phyloP scores from a whole-genome alignment of 768 basidiomycete genomes.

The Pisolithus tinctorius region DNA sequence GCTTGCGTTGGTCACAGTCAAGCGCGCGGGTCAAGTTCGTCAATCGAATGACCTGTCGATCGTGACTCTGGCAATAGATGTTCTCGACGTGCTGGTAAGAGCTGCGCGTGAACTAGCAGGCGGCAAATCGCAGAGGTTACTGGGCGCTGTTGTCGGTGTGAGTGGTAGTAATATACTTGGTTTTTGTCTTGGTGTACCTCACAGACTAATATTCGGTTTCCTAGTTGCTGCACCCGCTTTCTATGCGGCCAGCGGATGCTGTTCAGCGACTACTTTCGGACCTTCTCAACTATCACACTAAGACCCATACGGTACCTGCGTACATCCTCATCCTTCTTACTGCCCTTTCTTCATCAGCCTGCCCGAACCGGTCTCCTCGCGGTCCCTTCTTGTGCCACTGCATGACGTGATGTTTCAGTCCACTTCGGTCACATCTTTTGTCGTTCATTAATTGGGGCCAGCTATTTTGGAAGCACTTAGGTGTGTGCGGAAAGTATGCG shows the following conservation, averaged over 20 bases:
- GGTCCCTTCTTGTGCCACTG: conserved; percentile 30
- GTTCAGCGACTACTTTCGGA: conserved; percentile 41
- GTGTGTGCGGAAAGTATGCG: conserved; percentile 7
- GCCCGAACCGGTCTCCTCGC: conserved; percentile 12
- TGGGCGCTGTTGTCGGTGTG: conserved; percentile 45
- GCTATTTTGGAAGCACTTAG: conserved; percentile 12
- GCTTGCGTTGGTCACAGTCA: conserved; percentile 32
- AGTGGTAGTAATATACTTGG: conserved; percentile 15
- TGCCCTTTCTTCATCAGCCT: conserved; percentile 28
- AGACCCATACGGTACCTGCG: conserved; percentile 58
- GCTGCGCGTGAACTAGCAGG: conserved; percentile 62
- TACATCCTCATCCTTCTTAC: conserved; percentile 41
- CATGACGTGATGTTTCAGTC: conserved; percentile 27
- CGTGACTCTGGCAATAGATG: conserved; percentile 30
- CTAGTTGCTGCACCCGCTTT: conserved; percentile 10
- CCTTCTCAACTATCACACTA: conserved; percentile 58
- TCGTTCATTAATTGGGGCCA: conserved; percentile 31
- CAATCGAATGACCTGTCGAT: conserved; percentile 9
- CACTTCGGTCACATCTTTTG: conserved; percentile 36
- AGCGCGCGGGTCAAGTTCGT: conserved; percentile 15
- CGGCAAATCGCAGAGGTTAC: conserved; percentile 39
- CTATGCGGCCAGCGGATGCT: neutral
- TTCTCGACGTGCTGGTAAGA: conserved; percentile 43
- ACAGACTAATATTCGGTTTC: conserved; percentile 4
- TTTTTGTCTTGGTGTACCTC: neutral